These are phyloP conservation scores for Pholiota molesta DNA, from an alignment of 768 basidiomycete genomes.

Conservation along the genomic window DNA sequence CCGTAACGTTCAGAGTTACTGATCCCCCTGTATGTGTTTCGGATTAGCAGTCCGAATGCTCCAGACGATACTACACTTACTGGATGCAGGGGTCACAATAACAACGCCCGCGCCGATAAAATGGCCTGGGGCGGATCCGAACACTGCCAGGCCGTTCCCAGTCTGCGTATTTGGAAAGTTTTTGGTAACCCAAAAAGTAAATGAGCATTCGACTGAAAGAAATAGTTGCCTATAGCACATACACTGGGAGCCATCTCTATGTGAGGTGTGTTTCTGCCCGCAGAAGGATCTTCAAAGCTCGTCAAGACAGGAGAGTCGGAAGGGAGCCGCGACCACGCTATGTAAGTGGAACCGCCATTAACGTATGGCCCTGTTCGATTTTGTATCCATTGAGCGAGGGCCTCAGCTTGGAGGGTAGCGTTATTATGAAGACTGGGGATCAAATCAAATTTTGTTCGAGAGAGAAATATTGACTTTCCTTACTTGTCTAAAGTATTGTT, in stretches of 20 bases:
- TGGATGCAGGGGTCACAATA: slow-evolving; percentile 7
- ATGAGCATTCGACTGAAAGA: neutral
- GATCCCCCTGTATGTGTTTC: no score
- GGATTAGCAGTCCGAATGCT: no score
- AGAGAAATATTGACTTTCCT: neutral
- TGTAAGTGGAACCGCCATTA: slow-evolving; percentile 21
- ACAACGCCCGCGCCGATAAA: slow-evolving; percentile 1
- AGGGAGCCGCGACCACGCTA: slow-evolving; percentile 31
- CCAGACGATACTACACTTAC: neutral
- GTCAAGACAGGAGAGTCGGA: slow-evolving; percentile 24
- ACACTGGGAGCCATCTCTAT: neutral
- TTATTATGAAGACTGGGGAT: slow-evolving; percentile 17
- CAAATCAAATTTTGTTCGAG: neutral
- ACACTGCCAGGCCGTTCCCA: neutral
- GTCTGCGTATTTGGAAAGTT: neutral
- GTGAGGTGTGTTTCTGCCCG: slow-evolving; percentile 35
- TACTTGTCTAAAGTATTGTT: slow-evolving; percentile 29
- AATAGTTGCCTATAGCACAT: no score
- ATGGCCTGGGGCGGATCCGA: neutral
- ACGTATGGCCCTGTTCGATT: slow-evolving; percentile 32
- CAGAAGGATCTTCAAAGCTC: slow-evolving; percentile 29
- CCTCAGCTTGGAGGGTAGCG: slow-evolving; percentile 21
- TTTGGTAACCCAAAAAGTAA: neutral
- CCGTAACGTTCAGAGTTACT: neutral
- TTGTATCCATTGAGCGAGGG: slow-evolving; percentile 31